These are phyloP conservation scores for Coriaria nepalensis DNA, from an alignment of 306 rosid genomes.

Conservation along the genomic window DNA sequence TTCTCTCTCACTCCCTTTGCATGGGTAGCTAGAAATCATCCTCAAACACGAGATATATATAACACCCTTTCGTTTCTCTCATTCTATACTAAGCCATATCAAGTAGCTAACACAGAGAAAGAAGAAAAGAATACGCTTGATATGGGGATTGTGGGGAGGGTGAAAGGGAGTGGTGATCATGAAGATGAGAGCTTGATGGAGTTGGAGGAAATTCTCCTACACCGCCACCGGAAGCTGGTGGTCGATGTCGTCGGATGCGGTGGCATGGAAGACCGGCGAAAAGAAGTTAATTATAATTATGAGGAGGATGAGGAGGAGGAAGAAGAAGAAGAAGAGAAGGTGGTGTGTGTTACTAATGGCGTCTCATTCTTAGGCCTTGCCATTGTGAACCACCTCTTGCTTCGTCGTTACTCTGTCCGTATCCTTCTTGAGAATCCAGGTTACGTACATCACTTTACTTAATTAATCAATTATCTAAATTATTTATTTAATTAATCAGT, in stretches of 20 bases:
- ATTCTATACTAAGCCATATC: too few relatives aligned
- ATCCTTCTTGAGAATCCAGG: slow-evolving; percentile 51
- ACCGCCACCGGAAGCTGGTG: slow-evolving; percentile 13
- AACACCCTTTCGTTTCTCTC: too few relatives aligned
- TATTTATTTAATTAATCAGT: too few relatives aligned
- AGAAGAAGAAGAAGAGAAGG: slow-evolving; percentile 14
- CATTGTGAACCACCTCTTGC: slow-evolving; percentile 47
- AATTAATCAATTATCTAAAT: too few relatives aligned
- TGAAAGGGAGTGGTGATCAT: neutral
- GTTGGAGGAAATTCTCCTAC: slow-evolving; percentile 16
- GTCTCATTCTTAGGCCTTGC: slow-evolving; percentile 69
- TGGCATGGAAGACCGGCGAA: slow-evolving; percentile 15
- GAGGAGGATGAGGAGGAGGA: slow-evolving; percentile 10
- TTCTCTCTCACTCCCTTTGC: too few relatives aligned
- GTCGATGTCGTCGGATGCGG: too few relatives aligned
- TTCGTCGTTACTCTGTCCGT: slow-evolving; percentile 63
- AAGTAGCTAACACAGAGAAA: too few relatives aligned
- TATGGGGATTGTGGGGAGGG: too few relatives aligned
- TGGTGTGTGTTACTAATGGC: slow-evolving; percentile 78
- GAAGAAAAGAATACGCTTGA: too few relatives aligned
- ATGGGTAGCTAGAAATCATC: too few relatives aligned
- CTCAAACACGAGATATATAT: too few relatives aligned
- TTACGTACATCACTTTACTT: too few relatives aligned
- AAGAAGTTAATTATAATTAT: slow-evolving; percentile 17
- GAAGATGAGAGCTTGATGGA: slow-evolving; percentile 31